Conservation (phyloP, 768 basidiomycete species). For the Cystoderma amianthinum region DNA sequence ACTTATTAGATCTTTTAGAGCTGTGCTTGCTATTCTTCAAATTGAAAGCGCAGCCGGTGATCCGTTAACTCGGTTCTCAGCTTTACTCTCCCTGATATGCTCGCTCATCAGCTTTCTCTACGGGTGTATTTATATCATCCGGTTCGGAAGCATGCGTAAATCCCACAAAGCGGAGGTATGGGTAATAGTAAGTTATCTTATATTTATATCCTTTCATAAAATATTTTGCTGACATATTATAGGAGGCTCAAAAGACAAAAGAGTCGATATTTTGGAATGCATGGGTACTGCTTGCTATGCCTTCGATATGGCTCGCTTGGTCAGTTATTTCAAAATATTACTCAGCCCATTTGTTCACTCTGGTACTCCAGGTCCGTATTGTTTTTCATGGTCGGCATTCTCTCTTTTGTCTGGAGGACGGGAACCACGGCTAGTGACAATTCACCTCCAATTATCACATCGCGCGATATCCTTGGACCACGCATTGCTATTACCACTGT, state of each 20-base stretch:
- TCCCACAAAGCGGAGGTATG: slow-evolving; percentile 55
- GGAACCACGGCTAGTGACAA: slow-evolving; percentile 31
- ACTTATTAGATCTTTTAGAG: slow-evolving; percentile 9
- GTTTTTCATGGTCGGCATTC: slow-evolving; percentile 44
- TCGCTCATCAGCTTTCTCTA: slow-evolving; percentile 7
- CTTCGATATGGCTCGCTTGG: too few relatives aligned
- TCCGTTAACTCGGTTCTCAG: slow-evolving; percentile 45
- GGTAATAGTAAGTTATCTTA: slow-evolving; percentile 34
- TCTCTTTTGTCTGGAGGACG: too few relatives aligned
- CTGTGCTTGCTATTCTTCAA: slow-evolving; percentile 22
- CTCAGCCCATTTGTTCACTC: slow-evolving; percentile 35
- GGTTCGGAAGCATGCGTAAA: too few relatives aligned
- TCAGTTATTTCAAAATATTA: slow-evolving; percentile 40
- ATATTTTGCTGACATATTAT: slow-evolving; percentile 46
- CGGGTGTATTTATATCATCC: too few relatives aligned
- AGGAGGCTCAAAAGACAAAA: too few relatives aligned
- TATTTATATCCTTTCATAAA: not conserved
- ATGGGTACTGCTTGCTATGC: slow-evolving; percentile 54
- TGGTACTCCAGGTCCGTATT: slow-evolving; percentile 53
- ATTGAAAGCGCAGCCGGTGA: too few relatives aligned
- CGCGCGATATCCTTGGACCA: slow-evolving; percentile 14
- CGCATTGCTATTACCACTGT: slow-evolving; percentile 37
- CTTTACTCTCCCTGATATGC: slow-evolving; percentile 39
- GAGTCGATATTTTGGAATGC: slow-evolving; percentile 50
- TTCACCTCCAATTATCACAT: slow-evolving; percentile 12